These are phyloP conservation scores for Colletotrichum falcatum DNA, from an alignment of 2,329 filamentous ascomycete genomes.

Conservation along the genomic window DNA sequence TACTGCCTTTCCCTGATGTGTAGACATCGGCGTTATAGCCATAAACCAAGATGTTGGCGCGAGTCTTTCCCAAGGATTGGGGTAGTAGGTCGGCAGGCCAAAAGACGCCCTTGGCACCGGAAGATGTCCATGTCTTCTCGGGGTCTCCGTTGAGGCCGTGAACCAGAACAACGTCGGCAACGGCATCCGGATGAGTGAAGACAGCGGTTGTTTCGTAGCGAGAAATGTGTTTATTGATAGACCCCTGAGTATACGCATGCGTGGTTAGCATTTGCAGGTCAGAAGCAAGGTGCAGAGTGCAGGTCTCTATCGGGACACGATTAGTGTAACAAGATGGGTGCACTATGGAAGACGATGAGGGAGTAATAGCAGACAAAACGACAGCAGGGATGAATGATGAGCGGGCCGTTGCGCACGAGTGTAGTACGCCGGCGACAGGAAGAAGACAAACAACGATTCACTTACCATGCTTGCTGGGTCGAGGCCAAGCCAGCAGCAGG, in stretches of 20 bases:
- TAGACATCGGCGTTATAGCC: conserved; percentile 79
- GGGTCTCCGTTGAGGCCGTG: conserved; percentile 78
- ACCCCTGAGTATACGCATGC: conserved; percentile 13
- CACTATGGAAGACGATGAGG: background rate
- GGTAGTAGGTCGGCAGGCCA: conserved; percentile 79
- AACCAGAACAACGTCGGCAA: conserved; percentile 75
- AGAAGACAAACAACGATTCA: background rate
- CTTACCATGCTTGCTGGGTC: conserved; percentile 37
- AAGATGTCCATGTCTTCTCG: conserved; percentile 60
- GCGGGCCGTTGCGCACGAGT: conserved; percentile 9
- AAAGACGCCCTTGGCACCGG: conserved; percentile 64
- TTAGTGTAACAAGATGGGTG: background rate
- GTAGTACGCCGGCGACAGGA: background rate
- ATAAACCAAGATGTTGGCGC: conserved; percentile 76
- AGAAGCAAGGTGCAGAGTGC: background rate
- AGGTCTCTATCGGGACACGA: background rate
- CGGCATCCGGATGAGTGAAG: conserved; percentile 69
- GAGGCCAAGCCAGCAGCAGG: conserved; percentile 31
- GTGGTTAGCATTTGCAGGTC: background rate
- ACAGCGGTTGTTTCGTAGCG: conserved; percentile 71
- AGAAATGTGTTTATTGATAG: conserved; percentile 59
- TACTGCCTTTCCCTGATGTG: conserved; percentile 57
- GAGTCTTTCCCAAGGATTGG: conserved; percentile 64
- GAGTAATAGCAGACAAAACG: background rate
- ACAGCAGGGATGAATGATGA: background rate